Base-by-base conservation (phyloP, 805 yeast species). In the Metschnikowia anglica region DNA sequence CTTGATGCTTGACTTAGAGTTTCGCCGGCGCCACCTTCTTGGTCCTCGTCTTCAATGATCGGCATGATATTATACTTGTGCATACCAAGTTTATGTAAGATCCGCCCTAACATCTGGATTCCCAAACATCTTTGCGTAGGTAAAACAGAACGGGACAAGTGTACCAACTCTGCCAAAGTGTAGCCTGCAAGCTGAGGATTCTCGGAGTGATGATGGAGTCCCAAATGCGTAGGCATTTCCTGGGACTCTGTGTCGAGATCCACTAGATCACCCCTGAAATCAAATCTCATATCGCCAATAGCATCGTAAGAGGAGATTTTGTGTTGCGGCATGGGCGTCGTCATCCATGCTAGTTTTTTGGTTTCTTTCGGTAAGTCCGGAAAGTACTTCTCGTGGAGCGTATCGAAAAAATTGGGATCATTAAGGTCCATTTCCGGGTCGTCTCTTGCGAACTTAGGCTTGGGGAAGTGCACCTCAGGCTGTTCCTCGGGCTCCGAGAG, bases 161-260 rank as follows among this genome's bases (percentile, higher is more conserved):
- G 93, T 1, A 85, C 83, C 39, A 93, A 70, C 59, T 93, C 99
- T 0, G 79, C 71, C 18, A 93, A 60, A 0, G 97, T 90, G 61
- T 93, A 93, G 0, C 99, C 99, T 0, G 98, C 96, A 39, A 90
- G 70, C 34, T 82, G 81, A 0, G 98, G 97, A 36, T 84, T 81
- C 9, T 84, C 88, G 0, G 97, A 76, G 62, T 93, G 99, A 60
- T 93, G 98, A 56, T 88, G 97, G 19, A 93, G 73, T 0, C 96
- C 99, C 29, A 76, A 59, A 29, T 72, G 68, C 0, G 83, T 72
- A 2, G 85, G 80, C 5, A 78, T 62, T 6, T 62, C 62, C 10
- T 53, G 46, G 8, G 52, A 27, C 12, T 47, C 41, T n/a, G 38
- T 42, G 12, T 66, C 61, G 23, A 80, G 69, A 37, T 79, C 72